Conservation (phyloP, 2,329 filamentous ascomycete species). For the Aspergillus sp. region DNA sequence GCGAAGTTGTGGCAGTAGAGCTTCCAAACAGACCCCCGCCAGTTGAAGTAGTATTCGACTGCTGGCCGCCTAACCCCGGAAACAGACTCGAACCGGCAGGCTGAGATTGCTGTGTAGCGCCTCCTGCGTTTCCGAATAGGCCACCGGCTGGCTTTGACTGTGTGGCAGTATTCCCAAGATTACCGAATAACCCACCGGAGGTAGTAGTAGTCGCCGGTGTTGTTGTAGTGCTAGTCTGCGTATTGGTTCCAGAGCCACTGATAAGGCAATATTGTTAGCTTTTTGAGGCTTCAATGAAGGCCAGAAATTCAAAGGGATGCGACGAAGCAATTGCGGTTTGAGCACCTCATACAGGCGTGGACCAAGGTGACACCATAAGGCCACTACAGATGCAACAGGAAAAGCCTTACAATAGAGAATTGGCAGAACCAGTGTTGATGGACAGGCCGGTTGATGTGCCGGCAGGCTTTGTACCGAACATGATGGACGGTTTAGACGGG, state of each 20-base stretch:
- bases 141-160: conserved; percentile 37
- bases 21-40: conserved; percentile 35
- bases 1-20: conserved; percentile 30
- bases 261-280: conserved; percentile 11
- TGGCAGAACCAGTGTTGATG: conserved; percentile 55
- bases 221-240: conserved; percentile 31
- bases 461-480: conserved; percentile 43
- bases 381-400: not conserved
- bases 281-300: not conserved
- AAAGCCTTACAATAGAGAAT: conserved; percentile 51
- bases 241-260: conserved; percentile 32
- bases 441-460: conserved; percentile 45
- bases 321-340: not conserved
- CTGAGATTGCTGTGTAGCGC: conserved; percentile 31
- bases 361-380: not conserved
- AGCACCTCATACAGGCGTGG: not conserved
- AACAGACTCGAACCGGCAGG: conserved; percentile 37
- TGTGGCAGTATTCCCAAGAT: conserved; percentile 26
- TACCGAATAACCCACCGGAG: conserved; percentile 36
- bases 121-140: conserved; percentile 33
- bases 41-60: conserved; percentile 29
- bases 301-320: not conserved
- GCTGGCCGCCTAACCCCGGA: conserved; percentile 30
- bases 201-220: conserved; percentile 31
- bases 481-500: conserved; percentile 15